Conservation (phyloP, 2,329 filamentous ascomycete species). For the Aspergillus luchuensis region DNA sequence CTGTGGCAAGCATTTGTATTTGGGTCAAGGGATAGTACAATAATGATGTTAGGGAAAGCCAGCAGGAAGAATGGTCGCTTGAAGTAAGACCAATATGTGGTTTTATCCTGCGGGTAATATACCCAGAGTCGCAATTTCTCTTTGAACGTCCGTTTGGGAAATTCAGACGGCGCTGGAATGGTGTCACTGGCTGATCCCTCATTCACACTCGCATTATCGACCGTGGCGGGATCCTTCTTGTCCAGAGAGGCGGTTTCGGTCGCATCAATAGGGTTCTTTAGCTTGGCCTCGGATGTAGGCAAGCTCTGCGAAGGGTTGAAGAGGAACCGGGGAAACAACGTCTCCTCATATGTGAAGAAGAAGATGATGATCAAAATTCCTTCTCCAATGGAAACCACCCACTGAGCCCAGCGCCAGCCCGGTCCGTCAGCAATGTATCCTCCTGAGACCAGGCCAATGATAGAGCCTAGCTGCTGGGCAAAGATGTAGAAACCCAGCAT, state of each 20-base stretch:
- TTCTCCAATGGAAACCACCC: conserved; percentile 4
- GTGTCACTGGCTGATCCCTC: neutral
- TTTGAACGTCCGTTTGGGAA: neutral
- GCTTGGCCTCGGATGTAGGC: neutral
- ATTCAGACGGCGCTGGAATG: neutral
- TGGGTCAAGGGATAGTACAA: neutral
- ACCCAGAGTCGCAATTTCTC: conserved; percentile 1
- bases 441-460: conserved; percentile 41
- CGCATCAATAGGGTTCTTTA: neutral
- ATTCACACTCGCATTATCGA: neutral
- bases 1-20: neutral
- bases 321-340: conserved; percentile 4
- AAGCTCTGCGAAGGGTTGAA: neutral
- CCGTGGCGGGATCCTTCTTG: neutral
- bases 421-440: conserved; percentile 38
- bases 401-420: conserved; percentile 37
- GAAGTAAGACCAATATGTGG: conserved; percentile 6
- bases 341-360: conserved; percentile 4
- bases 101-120: conserved; percentile 4
- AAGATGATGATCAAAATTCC: conserved; percentile 3
- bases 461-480: conserved; percentile 43
- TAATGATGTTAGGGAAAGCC: conserved; percentile 1
- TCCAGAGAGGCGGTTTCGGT: neutral
- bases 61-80: conserved; percentile 5
- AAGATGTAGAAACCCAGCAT: conserved; percentile 44